phyloP scores from a whole-genome alignment of 208 protist genomes.

The Leishmania mexicana region DNA sequence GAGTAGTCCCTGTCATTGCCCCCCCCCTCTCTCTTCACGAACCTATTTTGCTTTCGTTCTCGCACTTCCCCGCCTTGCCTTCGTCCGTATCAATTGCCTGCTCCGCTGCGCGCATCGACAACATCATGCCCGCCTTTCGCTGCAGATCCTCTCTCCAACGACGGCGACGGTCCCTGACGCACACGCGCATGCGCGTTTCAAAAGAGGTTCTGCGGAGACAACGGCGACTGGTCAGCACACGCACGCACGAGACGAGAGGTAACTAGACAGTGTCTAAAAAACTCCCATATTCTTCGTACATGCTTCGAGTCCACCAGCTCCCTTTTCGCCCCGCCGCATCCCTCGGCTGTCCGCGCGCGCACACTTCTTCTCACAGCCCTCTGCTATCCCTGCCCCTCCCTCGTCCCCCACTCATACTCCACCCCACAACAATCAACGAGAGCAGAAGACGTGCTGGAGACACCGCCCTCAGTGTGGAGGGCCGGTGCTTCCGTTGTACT shows the following conservation, averaged over 20 bases:
- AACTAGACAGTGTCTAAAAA: not conserved
- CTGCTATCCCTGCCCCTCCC: not conserved
- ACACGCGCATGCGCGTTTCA: not conserved
- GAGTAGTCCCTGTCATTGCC: not conserved
- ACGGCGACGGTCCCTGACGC: not conserved
- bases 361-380: not conserved
- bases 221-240: not conserved
- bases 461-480: too few relatives aligned
- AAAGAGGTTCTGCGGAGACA: not conserved
- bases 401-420: not conserved
- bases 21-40: not conserved
- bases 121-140: not conserved
- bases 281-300: too few relatives aligned
- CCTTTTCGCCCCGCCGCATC: not conserved
- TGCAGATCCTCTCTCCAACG: not conserved
- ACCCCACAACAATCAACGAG: not conserved
- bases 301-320: not conserved
- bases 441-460: not conserved
- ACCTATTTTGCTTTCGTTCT: not conserved
- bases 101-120: too few relatives aligned
- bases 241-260: not conserved
- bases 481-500: not conserved
- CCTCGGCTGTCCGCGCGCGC: not conserved
- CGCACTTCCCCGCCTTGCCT: not conserved
- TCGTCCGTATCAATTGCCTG: not conserved